phyloP scores from a whole-genome alignment of 169 alveolate genomes.

The Plasmodium coatneyi region DNA sequence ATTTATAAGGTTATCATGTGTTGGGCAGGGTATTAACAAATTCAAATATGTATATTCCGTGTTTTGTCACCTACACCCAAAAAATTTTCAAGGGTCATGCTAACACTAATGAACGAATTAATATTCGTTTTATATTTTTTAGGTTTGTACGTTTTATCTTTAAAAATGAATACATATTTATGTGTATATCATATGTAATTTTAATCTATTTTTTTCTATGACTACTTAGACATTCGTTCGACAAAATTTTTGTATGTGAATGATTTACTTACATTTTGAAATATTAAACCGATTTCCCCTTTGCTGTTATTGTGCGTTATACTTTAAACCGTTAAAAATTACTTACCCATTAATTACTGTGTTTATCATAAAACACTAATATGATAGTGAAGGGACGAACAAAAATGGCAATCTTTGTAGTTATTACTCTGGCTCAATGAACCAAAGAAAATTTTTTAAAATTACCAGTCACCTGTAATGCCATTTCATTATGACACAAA shows the following conservation, averaged over 20 bases:
- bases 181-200: background rate
- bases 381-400: background rate
- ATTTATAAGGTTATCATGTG: background rate
- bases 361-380: background rate
- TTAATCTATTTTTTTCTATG: background rate
- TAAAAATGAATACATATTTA: background rate
- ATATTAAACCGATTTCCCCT: background rate
- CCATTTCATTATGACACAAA: background rate
- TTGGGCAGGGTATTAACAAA: background rate
- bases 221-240: background rate
- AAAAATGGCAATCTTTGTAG: background rate
- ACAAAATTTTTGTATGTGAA: background rate
- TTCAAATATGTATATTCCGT: background rate
- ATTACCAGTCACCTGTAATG: background rate
- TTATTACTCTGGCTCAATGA: background rate
- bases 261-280: background rate
- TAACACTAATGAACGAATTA: background rate
- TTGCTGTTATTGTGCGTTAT: background rate
- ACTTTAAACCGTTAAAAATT: background rate
- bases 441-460: background rate
- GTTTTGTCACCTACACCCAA: background rate
- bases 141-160: background rate
- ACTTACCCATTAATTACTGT: background rate
- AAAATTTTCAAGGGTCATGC: background rate
- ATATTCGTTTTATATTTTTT: constrained; percentile 7